phyloP scores from a whole-genome alignment of 352 stramenopile genomes.

The Phytophthora ramorum region DNA sequence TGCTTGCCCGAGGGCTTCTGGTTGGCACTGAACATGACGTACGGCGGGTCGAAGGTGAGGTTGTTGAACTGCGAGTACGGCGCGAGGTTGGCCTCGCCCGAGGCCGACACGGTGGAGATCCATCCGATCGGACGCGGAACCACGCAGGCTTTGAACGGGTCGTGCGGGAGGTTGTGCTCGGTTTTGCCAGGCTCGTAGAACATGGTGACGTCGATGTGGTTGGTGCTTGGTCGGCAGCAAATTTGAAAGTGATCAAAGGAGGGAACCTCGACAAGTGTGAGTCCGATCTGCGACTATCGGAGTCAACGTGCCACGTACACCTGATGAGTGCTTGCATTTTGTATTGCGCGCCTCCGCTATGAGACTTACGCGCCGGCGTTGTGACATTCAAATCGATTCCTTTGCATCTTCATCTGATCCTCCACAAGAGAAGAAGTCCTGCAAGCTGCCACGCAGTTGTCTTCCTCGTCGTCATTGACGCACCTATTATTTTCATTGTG shows the following conservation, averaged over 20 bases:
- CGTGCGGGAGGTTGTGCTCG: slow-evolving; percentile 40
- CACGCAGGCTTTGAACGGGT: slow-evolving; percentile 42
- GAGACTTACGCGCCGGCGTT: slow-evolving; percentile 25
- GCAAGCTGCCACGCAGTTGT: background rate
- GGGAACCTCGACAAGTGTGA: slow-evolving; percentile 12
- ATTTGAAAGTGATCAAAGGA: slow-evolving; percentile 18
- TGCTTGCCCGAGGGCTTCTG: slow-evolving; percentile 37
- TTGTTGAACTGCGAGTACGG: slow-evolving; percentile 47
- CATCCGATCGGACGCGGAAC: slow-evolving; percentile 36
- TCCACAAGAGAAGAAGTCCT: background rate
- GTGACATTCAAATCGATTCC: slow-evolving; percentile 40
- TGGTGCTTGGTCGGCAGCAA: slow-evolving; percentile 11
- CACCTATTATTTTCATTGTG: slow-evolving; percentile 12
- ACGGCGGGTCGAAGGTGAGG: slow-evolving; percentile 38
- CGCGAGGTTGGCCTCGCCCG: slow-evolving; percentile 31
- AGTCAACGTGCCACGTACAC: slow-evolving; percentile 6
- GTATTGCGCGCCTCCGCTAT: slow-evolving; percentile 36
- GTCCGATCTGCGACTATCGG: slow-evolving; percentile 10
- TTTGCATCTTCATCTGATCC: slow-evolving; percentile 33
- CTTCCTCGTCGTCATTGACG: background rate
- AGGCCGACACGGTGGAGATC: slow-evolving; percentile 38
- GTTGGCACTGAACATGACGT: slow-evolving; percentile 46
- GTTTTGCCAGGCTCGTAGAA: slow-evolving; percentile 43
- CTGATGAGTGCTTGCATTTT: slow-evolving; percentile 36
- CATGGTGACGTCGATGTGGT: slow-evolving; percentile 9